Evolutionary conservation across 495 filamentous ascomycete genomes (phyloP).

Genomic region (Trichodelitschia bisporula): DNA sequence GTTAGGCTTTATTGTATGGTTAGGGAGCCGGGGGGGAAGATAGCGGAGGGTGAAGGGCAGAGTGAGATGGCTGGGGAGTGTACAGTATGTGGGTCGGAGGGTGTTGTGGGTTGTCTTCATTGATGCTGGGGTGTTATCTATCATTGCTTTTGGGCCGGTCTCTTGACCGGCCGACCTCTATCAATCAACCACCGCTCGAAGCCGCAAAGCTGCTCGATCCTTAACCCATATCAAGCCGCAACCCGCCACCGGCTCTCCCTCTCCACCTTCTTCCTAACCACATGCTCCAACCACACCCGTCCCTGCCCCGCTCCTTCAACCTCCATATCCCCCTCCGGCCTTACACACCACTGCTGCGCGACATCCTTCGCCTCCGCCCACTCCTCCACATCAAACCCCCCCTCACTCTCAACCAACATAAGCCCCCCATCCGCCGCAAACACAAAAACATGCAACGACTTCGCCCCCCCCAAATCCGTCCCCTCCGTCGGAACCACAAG

Average conservation of each 20-base stretch:
- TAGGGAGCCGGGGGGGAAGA: conserved; percentile 16
- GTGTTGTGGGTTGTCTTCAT: too few relatives aligned
- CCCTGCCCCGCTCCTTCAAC: conserved; percentile 15
- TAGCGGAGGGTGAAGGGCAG: neutral
- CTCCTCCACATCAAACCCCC: conserved; percentile 45
- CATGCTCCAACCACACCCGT: too few relatives aligned
- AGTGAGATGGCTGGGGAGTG: too few relatives aligned
- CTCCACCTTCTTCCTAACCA: too few relatives aligned
- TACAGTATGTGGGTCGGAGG: too few relatives aligned
- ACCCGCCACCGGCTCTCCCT: too few relatives aligned
- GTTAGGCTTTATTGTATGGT: conserved; percentile 26
- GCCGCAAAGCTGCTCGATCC: neutral
- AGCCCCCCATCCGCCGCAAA: conserved; percentile 54
- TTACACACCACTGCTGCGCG: conserved; percentile 35
- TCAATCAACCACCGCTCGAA: neutral
- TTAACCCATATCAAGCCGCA: too few relatives aligned
- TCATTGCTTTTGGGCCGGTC: neutral
- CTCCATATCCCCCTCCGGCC: conserved; percentile 22
- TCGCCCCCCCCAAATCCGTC: conserved; percentile 27
- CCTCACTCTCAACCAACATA: conserved; percentile 59
- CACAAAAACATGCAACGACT: conserved; percentile 51
- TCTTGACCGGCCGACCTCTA: neutral
- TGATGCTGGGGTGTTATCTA: neutral
- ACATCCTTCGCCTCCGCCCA: conserved; percentile 50
- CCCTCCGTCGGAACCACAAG: too few relatives aligned